A percentile compares a stretch with the other conserved stretches of the same genome.
Conservation (phyloP, 2,329 filamentous ascomycete species). For the Apiospora phragmitis region DNA sequence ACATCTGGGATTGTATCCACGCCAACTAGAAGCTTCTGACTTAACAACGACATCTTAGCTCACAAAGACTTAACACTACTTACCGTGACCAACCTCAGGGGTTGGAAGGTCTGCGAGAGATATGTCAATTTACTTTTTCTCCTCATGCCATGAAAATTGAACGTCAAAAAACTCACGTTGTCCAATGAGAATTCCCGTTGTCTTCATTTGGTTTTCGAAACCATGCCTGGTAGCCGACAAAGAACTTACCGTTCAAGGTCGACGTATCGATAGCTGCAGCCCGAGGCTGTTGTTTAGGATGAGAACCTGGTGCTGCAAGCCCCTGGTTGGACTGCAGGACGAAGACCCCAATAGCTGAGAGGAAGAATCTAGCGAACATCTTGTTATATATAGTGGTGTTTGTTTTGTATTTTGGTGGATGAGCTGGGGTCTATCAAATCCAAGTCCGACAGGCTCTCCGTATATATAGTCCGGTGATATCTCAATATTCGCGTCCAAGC, state of each 20-base stretch:
- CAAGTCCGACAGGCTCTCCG: neutral
- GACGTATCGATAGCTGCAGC: slow-evolving; percentile 22
- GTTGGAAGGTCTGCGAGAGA: neutral
- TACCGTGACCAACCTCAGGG: neutral
- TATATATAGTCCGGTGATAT: neutral
- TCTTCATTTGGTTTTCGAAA: slow-evolving; percentile 26
- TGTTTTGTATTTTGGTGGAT: neutral
- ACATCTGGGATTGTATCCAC: slow-evolving; percentile 28
- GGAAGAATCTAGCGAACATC: neutral
- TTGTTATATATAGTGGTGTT: neutral
- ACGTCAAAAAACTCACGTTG: slow-evolving; percentile 19
- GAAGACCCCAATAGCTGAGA: neutral
- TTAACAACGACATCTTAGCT: neutral
- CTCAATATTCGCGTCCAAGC: neutral
- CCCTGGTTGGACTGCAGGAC: neutral
- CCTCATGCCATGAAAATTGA: neutral
- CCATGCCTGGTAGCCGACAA: slow-evolving; percentile 29
- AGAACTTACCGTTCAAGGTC: slow-evolving; percentile 26
- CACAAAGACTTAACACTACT: neutral
- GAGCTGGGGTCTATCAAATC: neutral
- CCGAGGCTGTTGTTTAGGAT: neutral
- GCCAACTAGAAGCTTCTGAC: slow-evolving; percentile 16
- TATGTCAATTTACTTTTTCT: neutral
- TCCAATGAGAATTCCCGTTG: slow-evolving; percentile 28
- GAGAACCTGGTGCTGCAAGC: neutral